Base-by-base conservation (phyloP, 2,329 filamentous ascomycete species). In the Fusarium sp. region DNA sequence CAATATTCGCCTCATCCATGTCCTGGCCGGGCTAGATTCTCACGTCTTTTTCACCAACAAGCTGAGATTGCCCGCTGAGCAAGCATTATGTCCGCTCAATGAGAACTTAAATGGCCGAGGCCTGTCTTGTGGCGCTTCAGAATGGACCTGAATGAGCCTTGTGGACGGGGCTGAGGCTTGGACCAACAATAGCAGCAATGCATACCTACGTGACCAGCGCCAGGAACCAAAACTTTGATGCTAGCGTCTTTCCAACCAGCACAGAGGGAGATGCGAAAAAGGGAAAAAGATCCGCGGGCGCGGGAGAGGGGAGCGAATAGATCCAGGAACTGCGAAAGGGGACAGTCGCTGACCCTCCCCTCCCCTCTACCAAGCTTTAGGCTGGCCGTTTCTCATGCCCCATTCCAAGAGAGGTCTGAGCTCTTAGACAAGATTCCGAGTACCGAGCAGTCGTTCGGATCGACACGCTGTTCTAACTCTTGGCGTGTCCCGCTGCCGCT, bases 361-460 rank as follows among this genome's bases (percentile, higher is more conserved):
- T 52, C 27, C 35, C 33, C 56, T 32, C 22, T 66, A 25, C n/a
- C 54, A 59, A 50, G 25, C 35, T 58, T 54, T 65, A 33, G 43
- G 54, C 70, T 68, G 47, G 56, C 40, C 27, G 59, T 50, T 65
- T 67, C 45, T 32, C 17, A 37, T 61, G 12, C 22, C 40, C 37
- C 33, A 20, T 58, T 32, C 27, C 38, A 12, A 60, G 57, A 59
- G 35, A 69, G 40, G 68, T 69, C 64, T 71, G 43, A 57, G 58
- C 71, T 69, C 62, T 58, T 20, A 69, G 65, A 58, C 52, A 57
- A 57, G 52, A 25, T 60, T 52, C 52, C 25, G 45, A 52, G 22
- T 47, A 69, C 27, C 59, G 25, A 63, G 35, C 22, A 54, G 30
- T 63, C 22, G 33, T 40, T 54, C 11, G 22, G 45, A 54, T 63